A percentile compares a stretch with the other conserved stretches of the same genome.
phyloP scores from a whole-genome alignment of 148 eudicot species.

The Arbutus unedo region DNA sequence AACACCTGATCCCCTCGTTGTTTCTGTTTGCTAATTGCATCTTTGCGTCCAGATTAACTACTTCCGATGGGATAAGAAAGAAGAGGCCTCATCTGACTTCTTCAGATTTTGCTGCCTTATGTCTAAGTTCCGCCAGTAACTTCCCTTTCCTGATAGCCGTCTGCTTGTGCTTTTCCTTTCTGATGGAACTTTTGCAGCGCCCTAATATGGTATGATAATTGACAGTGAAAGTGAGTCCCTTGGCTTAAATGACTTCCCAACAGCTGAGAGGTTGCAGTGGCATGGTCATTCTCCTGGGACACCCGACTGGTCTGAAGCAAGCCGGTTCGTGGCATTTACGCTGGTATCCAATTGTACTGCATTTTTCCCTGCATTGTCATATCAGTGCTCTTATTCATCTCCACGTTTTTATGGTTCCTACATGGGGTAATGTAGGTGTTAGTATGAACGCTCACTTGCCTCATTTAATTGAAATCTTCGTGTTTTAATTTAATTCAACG shows the following conservation, averaged over 20 bases:
- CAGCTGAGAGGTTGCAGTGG: conserved; percentile 96
- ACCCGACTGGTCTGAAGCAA: conserved; percentile 91
- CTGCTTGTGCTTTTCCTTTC: conserved; percentile 11
- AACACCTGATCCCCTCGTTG: not conserved
- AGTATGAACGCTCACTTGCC: not conserved
- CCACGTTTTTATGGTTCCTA: not conserved
- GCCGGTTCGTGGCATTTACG: conserved; percentile 89
- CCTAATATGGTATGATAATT: conserved; percentile 9
- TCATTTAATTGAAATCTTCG: not conserved
- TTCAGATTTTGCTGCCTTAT: conserved; percentile 81
- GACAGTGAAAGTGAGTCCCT: conserved; percentile 88
- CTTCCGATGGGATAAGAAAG: conserved; percentile 91
- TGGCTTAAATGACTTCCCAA: conserved; percentile 82
- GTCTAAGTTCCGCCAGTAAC: conserved; percentile 79
- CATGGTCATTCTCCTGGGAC: conserved; percentile 71
- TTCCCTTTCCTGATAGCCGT: not conserved
- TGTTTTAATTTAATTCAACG: not conserved
- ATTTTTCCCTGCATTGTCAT: not conserved
- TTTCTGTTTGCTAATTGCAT: conserved; percentile 23
- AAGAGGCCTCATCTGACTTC: conserved; percentile 69
- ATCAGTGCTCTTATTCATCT: not conserved
- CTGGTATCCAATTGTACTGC: conserved; percentile 44
- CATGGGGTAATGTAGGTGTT: not conserved
- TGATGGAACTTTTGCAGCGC: conserved; percentile 2
- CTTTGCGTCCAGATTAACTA: conserved; percentile 73